Evolutionary conservation across 805 yeast genomes (phyloP), one percentile per base, ranked within the genome.

Genomic region (Pichia heedii): DNA sequence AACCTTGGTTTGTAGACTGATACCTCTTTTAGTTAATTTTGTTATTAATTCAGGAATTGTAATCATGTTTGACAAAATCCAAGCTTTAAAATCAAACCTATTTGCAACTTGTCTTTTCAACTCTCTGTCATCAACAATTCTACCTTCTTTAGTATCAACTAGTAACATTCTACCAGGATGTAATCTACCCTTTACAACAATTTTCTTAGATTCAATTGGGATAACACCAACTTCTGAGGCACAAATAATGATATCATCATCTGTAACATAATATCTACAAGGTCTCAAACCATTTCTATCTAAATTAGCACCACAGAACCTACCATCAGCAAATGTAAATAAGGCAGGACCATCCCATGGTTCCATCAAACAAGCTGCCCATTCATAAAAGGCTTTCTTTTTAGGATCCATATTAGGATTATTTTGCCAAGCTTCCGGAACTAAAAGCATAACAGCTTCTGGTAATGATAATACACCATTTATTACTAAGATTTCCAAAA

Each of bases 331-430:
- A 65, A 90, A 93, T 26, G 95, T 88, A 70, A 90, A 85, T 53
- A 93, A 70, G 30, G 97, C 97, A 18, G 98, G 98, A 52, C 98
- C 98, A 68, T 90, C 98, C 98, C 98, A 90, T 9, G 97, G 97
- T 69, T 90, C 98, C 96, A 93, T 93, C 52, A 90, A 69, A 68
- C 97, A 88, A 12, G 97, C 96, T 39, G 97, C 97, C 97, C 97
- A 90, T 65, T 93, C 97, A 68, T 90, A 90, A 66, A 94, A 90
- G 1, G 97, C 97, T 56, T 76, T 79, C 69, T 89, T 84, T 63
- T 84, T 81, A 44, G 95, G 86, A 63, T 90, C 96, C 84, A 90
- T 88, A 50, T 74, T 65, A 43, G 66, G 64, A 65, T 89, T 93
- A 61, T 84, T 84, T 66, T 90, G 97, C 93, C 96, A 88, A 5